Conservation (phyloP, 1,284 basidiomycete genomes). For the Austroboletus niveus region DNA sequence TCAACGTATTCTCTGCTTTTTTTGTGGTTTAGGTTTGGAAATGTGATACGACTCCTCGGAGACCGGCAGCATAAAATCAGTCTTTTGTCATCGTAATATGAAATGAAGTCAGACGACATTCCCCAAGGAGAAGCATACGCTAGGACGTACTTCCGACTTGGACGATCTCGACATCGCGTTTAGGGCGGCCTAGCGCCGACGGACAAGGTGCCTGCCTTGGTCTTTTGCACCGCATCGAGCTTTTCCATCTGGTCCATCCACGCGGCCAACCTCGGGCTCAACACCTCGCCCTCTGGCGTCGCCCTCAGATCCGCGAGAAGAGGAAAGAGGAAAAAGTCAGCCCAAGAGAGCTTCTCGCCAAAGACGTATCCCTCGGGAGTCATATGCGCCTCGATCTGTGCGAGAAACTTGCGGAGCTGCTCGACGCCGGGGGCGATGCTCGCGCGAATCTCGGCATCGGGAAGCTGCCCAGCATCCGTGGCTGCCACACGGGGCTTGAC, state of each 20-base stretch:
- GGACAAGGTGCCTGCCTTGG: conserved; percentile 24
- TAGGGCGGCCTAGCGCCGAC: conserved; percentile 26
- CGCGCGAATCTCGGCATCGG: conserved; percentile 25
- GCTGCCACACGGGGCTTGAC: conserved; percentile 33
- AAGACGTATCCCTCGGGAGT: conserved; percentile 29
- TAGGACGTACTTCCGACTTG: not conserved
- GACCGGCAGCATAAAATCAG: too few species aligned
- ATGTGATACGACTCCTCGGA: too few species aligned
- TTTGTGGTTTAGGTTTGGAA: too few species aligned
- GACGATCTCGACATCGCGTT: not conserved
- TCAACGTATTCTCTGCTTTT: too few species aligned
- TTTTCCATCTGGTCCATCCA: conserved; percentile 31
- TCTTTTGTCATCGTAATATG: not conserved
- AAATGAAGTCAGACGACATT: not conserved
- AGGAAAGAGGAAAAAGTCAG: conserved; percentile 34
- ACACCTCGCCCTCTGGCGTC: conserved; percentile 24
- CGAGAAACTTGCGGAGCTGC: conserved; percentile 19
- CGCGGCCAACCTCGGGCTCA: conserved; percentile 18
- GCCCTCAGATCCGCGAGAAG: conserved; percentile 32
- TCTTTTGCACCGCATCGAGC: conserved; percentile 29
- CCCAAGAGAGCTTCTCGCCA: conserved; percentile 27
- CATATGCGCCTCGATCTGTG: conserved; percentile 21
- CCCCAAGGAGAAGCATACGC: not conserved
- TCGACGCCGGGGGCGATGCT: conserved; percentile 21
- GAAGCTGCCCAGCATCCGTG: conserved; percentile 21